Evolutionary conservation across 768 basidiomycete genomes (phyloP).

Genomic region (Suillus alpinus): DNA sequence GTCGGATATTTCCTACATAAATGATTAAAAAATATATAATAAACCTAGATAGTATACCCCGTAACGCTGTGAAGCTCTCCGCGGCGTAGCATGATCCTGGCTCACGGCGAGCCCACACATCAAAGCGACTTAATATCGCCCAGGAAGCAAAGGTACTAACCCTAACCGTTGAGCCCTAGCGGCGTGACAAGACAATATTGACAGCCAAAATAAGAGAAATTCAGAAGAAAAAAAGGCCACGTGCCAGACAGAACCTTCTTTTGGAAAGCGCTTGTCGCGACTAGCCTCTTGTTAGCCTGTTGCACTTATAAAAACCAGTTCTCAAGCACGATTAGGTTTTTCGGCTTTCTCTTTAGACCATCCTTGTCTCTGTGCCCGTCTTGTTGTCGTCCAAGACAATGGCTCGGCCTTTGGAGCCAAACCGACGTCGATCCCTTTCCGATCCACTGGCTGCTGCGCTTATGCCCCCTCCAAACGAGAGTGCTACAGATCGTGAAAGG

Average conservation of each 20-base stretch:
- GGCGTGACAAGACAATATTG: neutral
- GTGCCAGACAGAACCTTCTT: conserved; percentile 13
- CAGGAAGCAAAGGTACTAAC: neutral
- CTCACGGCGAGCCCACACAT: neutral
- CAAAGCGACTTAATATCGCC: neutral
- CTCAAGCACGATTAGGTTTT: conserved; percentile 18
- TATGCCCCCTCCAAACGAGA: conserved; percentile 71
- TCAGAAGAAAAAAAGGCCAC: neutral
- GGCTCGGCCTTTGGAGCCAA: conserved; percentile 31
- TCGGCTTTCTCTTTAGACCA: conserved; percentile 6
- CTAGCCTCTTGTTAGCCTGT: conserved; percentile 14
- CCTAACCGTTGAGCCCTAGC: too few relatives aligned
- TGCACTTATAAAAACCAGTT: conserved; percentile 12
- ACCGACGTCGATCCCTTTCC: conserved; percentile 46
- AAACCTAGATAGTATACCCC: neutral
- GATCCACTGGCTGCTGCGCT: conserved; percentile 72
- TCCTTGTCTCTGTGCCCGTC: neutral
- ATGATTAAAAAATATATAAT: neutral
- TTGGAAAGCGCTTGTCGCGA: conserved; percentile 24
- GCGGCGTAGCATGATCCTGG: neutral
- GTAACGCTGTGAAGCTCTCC: neutral
- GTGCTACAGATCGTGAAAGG: conserved; percentile 59
- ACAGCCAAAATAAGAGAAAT: neutral
- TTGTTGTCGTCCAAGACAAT: conserved; percentile 13
- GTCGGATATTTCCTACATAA: neutral